phyloP scores from a whole-genome alignment of 2,329 filamentous ascomycete species.

The Talaromyces albobiverticillius region DNA sequence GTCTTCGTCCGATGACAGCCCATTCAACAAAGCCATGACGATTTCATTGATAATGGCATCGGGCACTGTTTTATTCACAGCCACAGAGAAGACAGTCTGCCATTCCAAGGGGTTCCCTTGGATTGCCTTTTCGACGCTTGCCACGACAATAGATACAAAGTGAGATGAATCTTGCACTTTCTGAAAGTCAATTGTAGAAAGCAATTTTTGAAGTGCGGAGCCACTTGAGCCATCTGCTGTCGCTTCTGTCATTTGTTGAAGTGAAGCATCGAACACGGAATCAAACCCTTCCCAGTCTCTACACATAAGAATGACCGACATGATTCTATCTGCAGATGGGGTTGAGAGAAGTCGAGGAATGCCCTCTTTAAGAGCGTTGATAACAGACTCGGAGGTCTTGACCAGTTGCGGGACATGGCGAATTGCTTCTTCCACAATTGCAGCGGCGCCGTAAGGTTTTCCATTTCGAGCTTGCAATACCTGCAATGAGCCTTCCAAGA shows the following conservation, averaged over 20 bases:
- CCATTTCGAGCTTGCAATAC: slow-evolving; percentile 56
- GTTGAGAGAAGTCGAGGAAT: slow-evolving; percentile 62
- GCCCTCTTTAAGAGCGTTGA: slow-evolving; percentile 54
- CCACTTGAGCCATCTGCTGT: slow-evolving; percentile 30
- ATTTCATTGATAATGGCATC: slow-evolving; percentile 33
- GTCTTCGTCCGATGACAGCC: slow-evolving; percentile 37
- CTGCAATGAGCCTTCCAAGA: slow-evolving; percentile 50
- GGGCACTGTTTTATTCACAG: slow-evolving; percentile 36
- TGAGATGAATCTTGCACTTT: slow-evolving; percentile 33
- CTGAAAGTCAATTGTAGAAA: slow-evolving; percentile 36
- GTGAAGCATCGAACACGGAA: slow-evolving; percentile 37
- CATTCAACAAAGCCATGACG: slow-evolving; percentile 38
- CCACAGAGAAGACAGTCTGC: slow-evolving; percentile 36
- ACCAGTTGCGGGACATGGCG: slow-evolving; percentile 42
- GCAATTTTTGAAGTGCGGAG: slow-evolving; percentile 36
- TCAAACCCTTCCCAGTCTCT: slow-evolving; percentile 42
- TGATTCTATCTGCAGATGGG: slow-evolving; percentile 64
- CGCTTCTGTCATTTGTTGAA: slow-evolving; percentile 32
- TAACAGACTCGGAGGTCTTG: slow-evolving; percentile 40
- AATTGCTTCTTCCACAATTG: slow-evolving; percentile 54
- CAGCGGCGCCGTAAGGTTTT: slow-evolving; percentile 65
- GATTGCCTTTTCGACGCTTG: slow-evolving; percentile 34
- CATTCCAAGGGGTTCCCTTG: slow-evolving; percentile 35
- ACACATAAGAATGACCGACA: slow-evolving; percentile 62
- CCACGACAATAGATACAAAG: slow-evolving; percentile 34